Evolutionary conservation across 202 grass and related monocot species (phyloP).

Genomic region (Carex arenaria): DNA sequence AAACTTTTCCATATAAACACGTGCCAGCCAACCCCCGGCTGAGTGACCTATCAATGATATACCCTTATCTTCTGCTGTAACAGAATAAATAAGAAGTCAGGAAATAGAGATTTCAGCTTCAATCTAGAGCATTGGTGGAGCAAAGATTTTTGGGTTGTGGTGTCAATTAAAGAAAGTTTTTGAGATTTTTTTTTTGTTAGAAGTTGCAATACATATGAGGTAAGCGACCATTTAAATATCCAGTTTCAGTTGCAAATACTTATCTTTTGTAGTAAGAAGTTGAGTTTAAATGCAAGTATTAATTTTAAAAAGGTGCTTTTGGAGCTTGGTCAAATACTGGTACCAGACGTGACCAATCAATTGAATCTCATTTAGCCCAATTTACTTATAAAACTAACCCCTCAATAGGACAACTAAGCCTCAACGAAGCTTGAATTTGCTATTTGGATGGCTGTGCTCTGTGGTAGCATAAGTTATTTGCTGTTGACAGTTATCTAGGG

Average conservation of each 20-base stretch:
- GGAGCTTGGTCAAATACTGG: neutral
- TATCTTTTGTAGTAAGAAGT: too few relatives aligned
- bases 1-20: conserved; percentile 76
- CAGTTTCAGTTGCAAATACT: neutral
- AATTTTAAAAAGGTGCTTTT: neutral
- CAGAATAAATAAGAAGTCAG: neutral
- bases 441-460: too few relatives aligned
- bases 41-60: conserved; percentile 90
- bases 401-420: neutral
- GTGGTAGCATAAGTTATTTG: too few relatives aligned
- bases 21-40: conserved; percentile 80
- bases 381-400: neutral
- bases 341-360: neutral
- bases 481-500: too few relatives aligned
- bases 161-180: neutral
- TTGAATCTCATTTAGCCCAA: neutral
- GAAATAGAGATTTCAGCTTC: neutral
- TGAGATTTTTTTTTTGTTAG: neutral
- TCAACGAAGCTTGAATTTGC: neutral
- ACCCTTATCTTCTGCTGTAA: conserved; percentile 41
- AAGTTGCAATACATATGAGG: neutral
- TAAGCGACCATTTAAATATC: neutral
- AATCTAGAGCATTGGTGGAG: neutral
- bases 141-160: neutral
- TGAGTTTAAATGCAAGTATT: neutral